Conservation (phyloP, 805 yeast genomes). For the Nakazawaea wickerhamii region DNA sequence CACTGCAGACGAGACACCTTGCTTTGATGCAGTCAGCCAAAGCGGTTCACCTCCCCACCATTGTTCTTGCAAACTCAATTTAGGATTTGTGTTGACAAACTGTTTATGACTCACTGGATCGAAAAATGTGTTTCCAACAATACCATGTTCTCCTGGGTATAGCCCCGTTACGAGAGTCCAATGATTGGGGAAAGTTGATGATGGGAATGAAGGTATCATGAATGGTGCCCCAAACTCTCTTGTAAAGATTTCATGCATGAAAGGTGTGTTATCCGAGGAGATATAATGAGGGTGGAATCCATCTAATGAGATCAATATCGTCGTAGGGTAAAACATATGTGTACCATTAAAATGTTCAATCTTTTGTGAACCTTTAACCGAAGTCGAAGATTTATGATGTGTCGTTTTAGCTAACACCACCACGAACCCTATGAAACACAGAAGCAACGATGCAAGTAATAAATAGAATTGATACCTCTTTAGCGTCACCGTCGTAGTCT, state of each 20-base stretch:
- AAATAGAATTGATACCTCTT: slow-evolving; percentile 13
- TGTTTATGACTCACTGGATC: slow-evolving; percentile 52
- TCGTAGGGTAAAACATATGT: slow-evolving; percentile 67
- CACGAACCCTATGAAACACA: slow-evolving; percentile 9
- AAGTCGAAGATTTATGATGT: neutral
- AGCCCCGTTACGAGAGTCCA: slow-evolving; percentile 89
- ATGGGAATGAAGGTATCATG: slow-evolving; percentile 84
- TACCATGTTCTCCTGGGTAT: slow-evolving; percentile 79
- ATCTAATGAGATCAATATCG: slow-evolving; percentile 74
- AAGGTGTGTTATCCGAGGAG: slow-evolving; percentile 61
- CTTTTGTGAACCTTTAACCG: slow-evolving; percentile 15
- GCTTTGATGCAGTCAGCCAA: slow-evolving; percentile 70
- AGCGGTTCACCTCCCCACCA: slow-evolving; percentile 93
- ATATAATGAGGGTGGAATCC: slow-evolving; percentile 92
- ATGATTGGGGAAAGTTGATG: slow-evolving; percentile 87
- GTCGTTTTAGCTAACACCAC: slow-evolving; percentile 8
- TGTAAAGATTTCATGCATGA: slow-evolving; percentile 50
- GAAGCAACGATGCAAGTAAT: neutral
- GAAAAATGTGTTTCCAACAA: slow-evolving; percentile 75
- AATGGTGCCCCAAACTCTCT: slow-evolving; percentile 65
- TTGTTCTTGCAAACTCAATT: slow-evolving; percentile 42
- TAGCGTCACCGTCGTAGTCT: slow-evolving; percentile 7
- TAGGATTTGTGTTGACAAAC: slow-evolving; percentile 60
- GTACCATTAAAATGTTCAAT: slow-evolving; percentile 52
- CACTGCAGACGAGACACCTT: slow-evolving; percentile 63